These are phyloP conservation scores for Boletus rubroflammeus DNA, from an alignment of 768 basidiomycete genomes.

Conservation along the genomic window DNA sequence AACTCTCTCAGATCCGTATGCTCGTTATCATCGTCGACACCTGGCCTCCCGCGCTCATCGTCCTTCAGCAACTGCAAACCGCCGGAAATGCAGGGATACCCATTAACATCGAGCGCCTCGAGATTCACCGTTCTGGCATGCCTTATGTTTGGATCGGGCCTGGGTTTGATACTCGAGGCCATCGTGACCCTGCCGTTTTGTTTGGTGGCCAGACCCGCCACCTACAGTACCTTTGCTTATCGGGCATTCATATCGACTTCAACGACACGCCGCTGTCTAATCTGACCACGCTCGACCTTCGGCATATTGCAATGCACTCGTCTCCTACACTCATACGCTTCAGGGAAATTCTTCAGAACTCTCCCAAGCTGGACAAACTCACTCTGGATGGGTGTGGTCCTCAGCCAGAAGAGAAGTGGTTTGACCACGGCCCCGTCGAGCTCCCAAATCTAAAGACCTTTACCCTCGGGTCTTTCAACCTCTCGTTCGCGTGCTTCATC, in stretches of 20 bases:
- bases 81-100: slow-evolving; percentile 33
- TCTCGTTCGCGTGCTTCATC: slow-evolving; percentile 45
- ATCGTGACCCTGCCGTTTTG: slow-evolving; percentile 41
- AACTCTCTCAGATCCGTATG: slow-evolving; percentile 55
- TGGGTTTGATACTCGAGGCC: slow-evolving; percentile 36
- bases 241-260: slow-evolving; percentile 65
- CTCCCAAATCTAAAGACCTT: slow-evolving; percentile 51
- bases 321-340: slow-evolving; percentile 51
- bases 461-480: slow-evolving; percentile 53
- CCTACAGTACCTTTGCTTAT: slow-evolving; percentile 51
- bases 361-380: slow-evolving; percentile 50
- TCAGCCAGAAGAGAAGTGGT: slow-evolving; percentile 25
- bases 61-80: slow-evolving; percentile 47
- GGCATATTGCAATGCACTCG: slow-evolving; percentile 52
- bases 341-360: slow-evolving; percentile 47
- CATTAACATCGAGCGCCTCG: slow-evolving; percentile 55
- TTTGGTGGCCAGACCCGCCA: slow-evolving; percentile 44
- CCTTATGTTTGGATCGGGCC: slow-evolving; percentile 46
- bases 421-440: slow-evolving; percentile 37
- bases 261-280: slow-evolving; percentile 42
- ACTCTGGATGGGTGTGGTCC: slow-evolving; percentile 65
- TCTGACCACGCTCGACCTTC: slow-evolving; percentile 62
- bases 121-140: slow-evolving; percentile 56
- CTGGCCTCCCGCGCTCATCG: slow-evolving; percentile 50
- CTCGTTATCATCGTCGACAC: slow-evolving; percentile 54